These are phyloP conservation scores for Simmondsia chinensis DNA, from an alignment of 148 eudicot species.

Conservation along the genomic window DNA sequence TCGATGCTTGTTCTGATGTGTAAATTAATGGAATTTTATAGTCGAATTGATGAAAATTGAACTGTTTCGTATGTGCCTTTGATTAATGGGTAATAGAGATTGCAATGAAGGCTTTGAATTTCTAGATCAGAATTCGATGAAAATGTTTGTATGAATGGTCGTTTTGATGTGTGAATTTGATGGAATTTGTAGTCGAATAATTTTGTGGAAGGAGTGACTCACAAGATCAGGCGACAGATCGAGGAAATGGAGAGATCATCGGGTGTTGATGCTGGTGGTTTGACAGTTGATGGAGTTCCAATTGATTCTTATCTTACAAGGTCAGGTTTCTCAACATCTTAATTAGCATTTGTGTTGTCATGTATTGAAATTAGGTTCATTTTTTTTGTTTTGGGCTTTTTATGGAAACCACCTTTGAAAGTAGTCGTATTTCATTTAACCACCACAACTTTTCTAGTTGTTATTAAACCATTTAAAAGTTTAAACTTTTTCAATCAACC, in stretches of 20 bases:
- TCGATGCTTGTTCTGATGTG: too few relatives aligned
- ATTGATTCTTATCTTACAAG: constrained; percentile 88
- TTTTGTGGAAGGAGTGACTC: constrained; percentile 79
- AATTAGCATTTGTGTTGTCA: neutral
- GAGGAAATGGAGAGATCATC: constrained; percentile 88
- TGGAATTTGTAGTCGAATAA: constrained; percentile 46
- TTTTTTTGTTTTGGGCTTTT: neutral
- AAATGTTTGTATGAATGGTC: too few relatives aligned
- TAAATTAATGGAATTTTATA: neutral
- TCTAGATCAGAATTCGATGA: neutral
- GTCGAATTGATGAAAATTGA: neutral
- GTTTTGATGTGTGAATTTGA: constrained; percentile 1
- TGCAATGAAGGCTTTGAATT: neutral
- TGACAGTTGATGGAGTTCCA: constrained; percentile 93
- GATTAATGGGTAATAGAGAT: too few relatives aligned
- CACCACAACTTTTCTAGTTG: too few relatives aligned
- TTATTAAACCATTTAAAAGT: too few relatives aligned
- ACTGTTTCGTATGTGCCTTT: neutral
- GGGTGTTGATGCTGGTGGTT: constrained; percentile 58
- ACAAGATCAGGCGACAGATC: constrained; percentile 95
- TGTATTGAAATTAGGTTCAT: constrained; percentile 1
- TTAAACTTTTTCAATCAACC: too few relatives aligned
- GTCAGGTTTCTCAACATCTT: constrained; percentile 24
- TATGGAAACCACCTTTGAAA: neutral
- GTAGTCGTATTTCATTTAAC: too few relatives aligned